phyloP scores from a whole-genome alignment of 306 rosid genomes.

The Cucurbita argyrosperma region DNA sequence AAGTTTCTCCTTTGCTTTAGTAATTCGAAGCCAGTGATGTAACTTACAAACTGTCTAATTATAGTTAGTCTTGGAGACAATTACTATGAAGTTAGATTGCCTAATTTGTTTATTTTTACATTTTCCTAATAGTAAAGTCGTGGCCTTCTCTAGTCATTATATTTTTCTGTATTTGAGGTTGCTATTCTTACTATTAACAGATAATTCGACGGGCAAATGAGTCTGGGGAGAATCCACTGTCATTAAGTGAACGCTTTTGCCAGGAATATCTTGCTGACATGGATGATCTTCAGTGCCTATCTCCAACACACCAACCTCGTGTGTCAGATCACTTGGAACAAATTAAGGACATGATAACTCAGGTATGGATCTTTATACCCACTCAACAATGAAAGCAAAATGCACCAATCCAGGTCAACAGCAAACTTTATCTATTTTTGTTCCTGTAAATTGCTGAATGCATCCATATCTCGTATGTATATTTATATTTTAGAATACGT shows the following conservation, averaged over 20 bases:
- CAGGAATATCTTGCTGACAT: conserved; percentile 67
- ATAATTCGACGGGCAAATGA: conserved; percentile 81
- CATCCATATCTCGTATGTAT: not conserved
- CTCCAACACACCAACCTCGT: conserved; percentile 73
- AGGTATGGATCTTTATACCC: conserved; percentile 21
- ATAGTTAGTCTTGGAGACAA: not conserved
- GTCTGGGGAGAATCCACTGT: conserved; percentile 61
- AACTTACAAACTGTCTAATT: not conserved
- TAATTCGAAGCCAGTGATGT: not conserved
- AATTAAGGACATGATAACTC: conserved; percentile 66
- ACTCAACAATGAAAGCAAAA: not conserved
- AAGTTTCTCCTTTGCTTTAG: not conserved
- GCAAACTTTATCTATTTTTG: not conserved
- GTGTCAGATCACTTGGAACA: conserved; percentile 83
- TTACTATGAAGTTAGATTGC: not conserved
- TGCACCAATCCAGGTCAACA: not conserved
- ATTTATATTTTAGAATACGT: not conserved
- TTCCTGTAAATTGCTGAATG: not conserved
- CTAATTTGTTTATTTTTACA: not conserved
- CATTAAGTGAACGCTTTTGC: conserved; percentile 59
- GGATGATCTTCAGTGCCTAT: conserved; percentile 67
- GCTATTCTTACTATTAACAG: conserved; percentile 35
- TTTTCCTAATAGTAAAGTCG: not conserved
- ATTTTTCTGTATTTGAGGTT: conserved; percentile 8
- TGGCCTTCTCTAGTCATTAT: conserved; percentile 2